Evolutionary conservation across 2,329 filamentous ascomycete genomes (phyloP), one percentile per base, ranked within the genome.

Genomic region (Cladosporium sp.): DNA sequence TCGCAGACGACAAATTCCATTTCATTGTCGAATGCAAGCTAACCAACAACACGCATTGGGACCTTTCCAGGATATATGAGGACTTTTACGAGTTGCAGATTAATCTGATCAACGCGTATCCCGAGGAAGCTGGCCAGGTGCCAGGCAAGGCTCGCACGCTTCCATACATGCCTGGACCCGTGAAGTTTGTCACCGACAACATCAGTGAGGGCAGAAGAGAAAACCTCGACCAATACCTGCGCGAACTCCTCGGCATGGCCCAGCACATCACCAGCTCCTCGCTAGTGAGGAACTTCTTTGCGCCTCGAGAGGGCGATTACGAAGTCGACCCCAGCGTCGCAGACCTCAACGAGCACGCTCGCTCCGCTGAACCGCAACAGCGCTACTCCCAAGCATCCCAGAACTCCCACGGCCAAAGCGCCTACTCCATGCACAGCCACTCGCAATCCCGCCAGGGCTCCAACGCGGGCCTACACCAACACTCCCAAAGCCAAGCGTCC

Each of bases 31-130:
- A 96, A 67, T 89, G 88, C 19, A 79, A 85, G 61, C 81, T 97
- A 68, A 89, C 95, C 63, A 91, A 97, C 65, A 91, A 90, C 41
- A 80, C 88, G 40, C 85, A 88, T 64, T 97, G 91, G 90, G 91
- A 96, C 66, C 74, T 98, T 43, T 92, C 89, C 33, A 83, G 93
- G 55, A 93, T 95, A 64, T 98, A 98, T 64, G 90, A 97, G 68
- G 93, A 97, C 72, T 98, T 98, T 66, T 98, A 97, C 71, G 93
- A 97, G 68, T 92, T 97, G 68, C 93, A 98, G 67, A 97, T 97
- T 64, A 88, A 90, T 27, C 82, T 98, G 7, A 80, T 98, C 42
- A 92, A 90, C 38, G 88, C 81, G 39, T 97, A 96, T 63, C 92
- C 93, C 18, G 83, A 87, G 30, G 93, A 97, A 69, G 92, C 93